Percentiles rank a stretch among this genome's conserved stretches.
Conservation (phyloP, 2,329 filamentous ascomycete species). For the Colletotrichum trifolii region DNA sequence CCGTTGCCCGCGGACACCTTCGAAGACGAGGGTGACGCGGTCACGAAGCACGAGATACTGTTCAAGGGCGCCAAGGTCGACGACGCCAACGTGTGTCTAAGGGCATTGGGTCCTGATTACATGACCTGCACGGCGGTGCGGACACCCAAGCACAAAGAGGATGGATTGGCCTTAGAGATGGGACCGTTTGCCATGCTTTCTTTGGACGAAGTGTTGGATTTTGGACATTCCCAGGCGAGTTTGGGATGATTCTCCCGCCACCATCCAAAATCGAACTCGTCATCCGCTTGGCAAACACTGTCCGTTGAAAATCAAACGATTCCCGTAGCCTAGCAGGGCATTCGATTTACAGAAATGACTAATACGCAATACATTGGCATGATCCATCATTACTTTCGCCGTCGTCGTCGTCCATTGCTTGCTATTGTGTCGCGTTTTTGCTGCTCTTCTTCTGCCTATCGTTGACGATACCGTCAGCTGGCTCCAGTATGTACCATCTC, state of each 20-base stretch:
- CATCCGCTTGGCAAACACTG: not conserved
- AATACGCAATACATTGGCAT: no score
- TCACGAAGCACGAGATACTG: constrained; percentile 50
- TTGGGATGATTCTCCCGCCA: not conserved
- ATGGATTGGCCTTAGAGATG: constrained; percentile 52
- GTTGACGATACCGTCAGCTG: no score
- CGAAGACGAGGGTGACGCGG: constrained; percentile 48
- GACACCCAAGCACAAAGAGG: constrained; percentile 49
- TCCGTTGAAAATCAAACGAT: not conserved
- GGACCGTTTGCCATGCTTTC: constrained; percentile 55
- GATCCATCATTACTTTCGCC: no score
- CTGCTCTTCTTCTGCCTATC: not conserved
- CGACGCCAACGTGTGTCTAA: constrained; percentile 55
- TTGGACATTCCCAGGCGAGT: constrained; percentile 50
- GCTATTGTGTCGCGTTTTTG: no score
- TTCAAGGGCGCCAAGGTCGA: constrained; percentile 52
- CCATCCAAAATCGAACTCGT: not conserved
- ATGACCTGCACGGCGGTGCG: constrained; percentile 66
- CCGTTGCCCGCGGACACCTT: constrained; percentile 52
- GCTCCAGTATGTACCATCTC: no score
- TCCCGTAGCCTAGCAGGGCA: no score
- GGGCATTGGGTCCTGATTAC: constrained; percentile 60
- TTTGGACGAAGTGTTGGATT: constrained; percentile 57
- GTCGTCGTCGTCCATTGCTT: no score
- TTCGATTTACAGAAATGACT: no score